phyloP scores from a whole-genome alignment of 805 yeast genomes.

The Sungouiella blattae region DNA sequence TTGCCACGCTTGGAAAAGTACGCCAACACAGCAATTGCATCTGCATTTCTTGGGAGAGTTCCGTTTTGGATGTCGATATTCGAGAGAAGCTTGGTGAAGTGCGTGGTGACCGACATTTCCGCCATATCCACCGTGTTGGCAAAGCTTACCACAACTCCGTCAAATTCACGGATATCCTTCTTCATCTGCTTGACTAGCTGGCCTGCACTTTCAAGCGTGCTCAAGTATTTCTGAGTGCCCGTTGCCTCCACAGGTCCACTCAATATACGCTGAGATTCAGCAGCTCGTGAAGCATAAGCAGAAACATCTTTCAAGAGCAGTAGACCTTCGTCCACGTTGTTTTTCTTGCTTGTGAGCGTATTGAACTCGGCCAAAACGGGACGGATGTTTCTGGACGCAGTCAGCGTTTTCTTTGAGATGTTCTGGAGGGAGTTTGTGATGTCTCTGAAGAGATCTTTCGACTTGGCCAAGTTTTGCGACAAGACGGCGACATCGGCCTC shows the following conservation, averaged over 20 bases:
- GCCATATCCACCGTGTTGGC: slow-evolving; percentile 53
- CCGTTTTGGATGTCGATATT: slow-evolving; percentile 6
- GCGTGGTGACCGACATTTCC: slow-evolving; percentile 50
- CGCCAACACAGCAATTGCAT: slow-evolving; percentile 8
- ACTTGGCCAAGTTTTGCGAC: slow-evolving; percentile 64
- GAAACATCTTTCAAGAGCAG: slow-evolving; percentile 48
- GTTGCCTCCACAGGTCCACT: slow-evolving; percentile 32
- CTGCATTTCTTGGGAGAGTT: slow-evolving; percentile 6
- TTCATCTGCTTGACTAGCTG: slow-evolving; percentile 44
- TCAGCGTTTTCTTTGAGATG: slow-evolving; percentile 50
- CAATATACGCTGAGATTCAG: slow-evolving; percentile 36
- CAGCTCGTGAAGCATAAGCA: slow-evolving; percentile 46
- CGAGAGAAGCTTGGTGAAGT: slow-evolving; percentile 34
- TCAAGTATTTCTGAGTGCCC: slow-evolving; percentile 37
- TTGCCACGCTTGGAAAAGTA: slow-evolving; percentile 10
- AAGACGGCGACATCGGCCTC: slow-evolving; percentile 83
- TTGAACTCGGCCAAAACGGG: slow-evolving; percentile 70
- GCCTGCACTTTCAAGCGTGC: slow-evolving; percentile 36
- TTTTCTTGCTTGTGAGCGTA: slow-evolving; percentile 49
- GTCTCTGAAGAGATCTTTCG: slow-evolving; percentile 51
- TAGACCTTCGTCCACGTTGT: slow-evolving; percentile 56
- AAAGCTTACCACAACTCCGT: slow-evolving; percentile 63
- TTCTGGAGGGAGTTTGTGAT: slow-evolving; percentile 54
- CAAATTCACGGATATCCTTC: slow-evolving; percentile 49
- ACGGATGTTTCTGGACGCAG: slow-evolving; percentile 59